These are phyloP conservation scores for Mycena crocata DNA, from an alignment of 768 basidiomycete genomes.

Conservation along the genomic window DNA sequence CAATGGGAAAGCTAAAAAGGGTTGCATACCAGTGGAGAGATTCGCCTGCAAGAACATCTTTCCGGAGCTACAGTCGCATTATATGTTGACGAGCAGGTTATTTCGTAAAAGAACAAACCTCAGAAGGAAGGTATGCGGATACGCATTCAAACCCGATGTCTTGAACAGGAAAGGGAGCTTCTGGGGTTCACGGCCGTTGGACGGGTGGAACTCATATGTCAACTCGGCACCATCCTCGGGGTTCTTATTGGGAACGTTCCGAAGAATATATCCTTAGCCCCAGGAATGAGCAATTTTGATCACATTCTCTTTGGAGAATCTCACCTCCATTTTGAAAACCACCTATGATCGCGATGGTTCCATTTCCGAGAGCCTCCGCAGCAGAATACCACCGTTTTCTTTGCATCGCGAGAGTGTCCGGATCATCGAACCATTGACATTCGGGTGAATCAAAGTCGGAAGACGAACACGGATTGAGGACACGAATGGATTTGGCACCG, in stretches of 20 bases:
- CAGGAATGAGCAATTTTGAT: not conserved
- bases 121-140: conserved; percentile 79
- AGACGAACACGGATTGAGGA: conserved; percentile 79
- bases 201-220: conserved; percentile 88
- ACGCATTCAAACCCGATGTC: conserved; percentile 84
- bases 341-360: conserved; percentile 83
- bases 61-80: conserved; percentile 61
- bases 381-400: conserved; percentile 81
- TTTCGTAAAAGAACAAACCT: conserved; percentile 22
- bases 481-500: conserved; percentile 81
- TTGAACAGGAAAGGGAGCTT: conserved; percentile 74
- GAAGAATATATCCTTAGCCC: conserved; percentile 72
- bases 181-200: conserved; percentile 59
- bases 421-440: conserved; percentile 82
- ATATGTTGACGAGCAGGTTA: not conserved
- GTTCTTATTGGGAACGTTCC: conserved; percentile 75
- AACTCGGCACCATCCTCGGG: conserved; percentile 80
- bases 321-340: conserved; percentile 75
- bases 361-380: conserved; percentile 81
- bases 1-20: conserved; percentile 25
- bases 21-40: conserved; percentile 71
- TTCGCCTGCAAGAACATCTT: conserved; percentile 88
- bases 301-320: not conserved
- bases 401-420: conserved; percentile 69
- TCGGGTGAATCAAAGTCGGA: conserved; percentile 56